phyloP scores from a whole-genome alignment of 208 protist species.

The Acanthamoeba sp. region DNA sequence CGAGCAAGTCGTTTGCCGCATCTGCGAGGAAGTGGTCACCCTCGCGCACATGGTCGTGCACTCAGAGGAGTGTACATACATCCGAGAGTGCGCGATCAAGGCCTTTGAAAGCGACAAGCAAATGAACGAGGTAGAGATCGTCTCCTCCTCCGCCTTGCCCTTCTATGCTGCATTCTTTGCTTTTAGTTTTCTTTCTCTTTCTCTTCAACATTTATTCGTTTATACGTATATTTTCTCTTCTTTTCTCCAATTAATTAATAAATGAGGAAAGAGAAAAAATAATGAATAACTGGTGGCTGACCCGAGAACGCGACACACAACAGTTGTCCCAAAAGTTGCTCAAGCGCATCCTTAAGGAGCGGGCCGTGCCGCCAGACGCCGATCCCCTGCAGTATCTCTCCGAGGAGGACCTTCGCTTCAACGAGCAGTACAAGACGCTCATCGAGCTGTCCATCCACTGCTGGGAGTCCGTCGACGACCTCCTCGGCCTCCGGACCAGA shows the following conservation, averaged over 20 bases:
- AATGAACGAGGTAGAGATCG: constrained; percentile 25
- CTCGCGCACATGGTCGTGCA: constrained; percentile 41
- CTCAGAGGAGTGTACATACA: constrained; percentile 52
- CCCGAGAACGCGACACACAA: too few species aligned
- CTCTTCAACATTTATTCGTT: background rate
- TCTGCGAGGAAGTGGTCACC: constrained; percentile 28
- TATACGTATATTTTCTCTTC: background rate
- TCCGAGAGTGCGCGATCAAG: constrained; percentile 46
- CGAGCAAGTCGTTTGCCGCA: constrained; percentile 40
- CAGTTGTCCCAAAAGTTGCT: constrained; percentile 60
- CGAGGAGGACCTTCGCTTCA: constrained; percentile 39
- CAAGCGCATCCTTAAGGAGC: constrained; percentile 43
- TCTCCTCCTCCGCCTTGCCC: too few species aligned
- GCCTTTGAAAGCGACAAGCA: constrained; percentile 42
- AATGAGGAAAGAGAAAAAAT: too few species aligned
- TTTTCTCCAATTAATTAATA: too few species aligned
- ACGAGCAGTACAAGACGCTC: constrained; percentile 13
- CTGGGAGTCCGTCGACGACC: background rate
- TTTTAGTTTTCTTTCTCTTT: background rate
- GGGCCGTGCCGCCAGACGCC: background rate
- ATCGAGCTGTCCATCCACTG: constrained; percentile 9
- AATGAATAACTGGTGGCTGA: too few species aligned
- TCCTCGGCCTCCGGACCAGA: background rate
- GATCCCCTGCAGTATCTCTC: constrained; percentile 25
- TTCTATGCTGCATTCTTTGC: too few species aligned